Conservation (phyloP, 2,329 filamentous ascomycete genomes). For the Colletotrichum sublineola region DNA sequence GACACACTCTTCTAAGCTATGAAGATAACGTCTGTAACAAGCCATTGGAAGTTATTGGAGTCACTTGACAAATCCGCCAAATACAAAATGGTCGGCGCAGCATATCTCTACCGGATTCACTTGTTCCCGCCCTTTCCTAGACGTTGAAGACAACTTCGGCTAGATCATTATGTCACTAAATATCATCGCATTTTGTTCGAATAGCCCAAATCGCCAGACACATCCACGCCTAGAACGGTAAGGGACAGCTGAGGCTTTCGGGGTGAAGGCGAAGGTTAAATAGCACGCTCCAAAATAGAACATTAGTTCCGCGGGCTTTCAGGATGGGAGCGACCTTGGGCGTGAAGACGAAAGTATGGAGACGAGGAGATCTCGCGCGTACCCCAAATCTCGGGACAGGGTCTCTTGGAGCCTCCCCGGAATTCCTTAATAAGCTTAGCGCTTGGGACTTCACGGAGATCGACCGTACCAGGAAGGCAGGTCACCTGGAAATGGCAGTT, state of each 20-base stretch:
- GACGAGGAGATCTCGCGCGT: conserved; percentile 31
- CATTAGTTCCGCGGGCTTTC: neutral
- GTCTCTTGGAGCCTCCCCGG: conserved; percentile 31
- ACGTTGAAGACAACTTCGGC: neutral
- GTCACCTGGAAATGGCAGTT: conserved; percentile 32
- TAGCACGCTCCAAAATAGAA: neutral
- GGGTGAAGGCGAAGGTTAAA: neutral
- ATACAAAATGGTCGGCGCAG: neutral
- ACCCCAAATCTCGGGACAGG: conserved; percentile 37
- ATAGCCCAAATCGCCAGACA: neutral
- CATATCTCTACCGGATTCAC: neutral
- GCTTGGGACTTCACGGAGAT: conserved; percentile 22
- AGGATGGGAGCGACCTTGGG: neutral
- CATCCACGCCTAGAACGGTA: neutral
- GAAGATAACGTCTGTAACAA: neutral
- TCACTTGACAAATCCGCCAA: neutral
- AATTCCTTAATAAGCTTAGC: conserved; percentile 34
- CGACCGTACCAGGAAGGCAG: conserved; percentile 26
- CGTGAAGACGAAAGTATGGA: conserved; percentile 14
- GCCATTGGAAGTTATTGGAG: neutral
- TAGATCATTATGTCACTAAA: neutral
- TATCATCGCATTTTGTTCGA: conserved; percentile 7
- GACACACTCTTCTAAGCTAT: neutral
- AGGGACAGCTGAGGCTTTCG: neutral
- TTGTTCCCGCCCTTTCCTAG: neutral